These are phyloP conservation scores for Thielaviopsis ethacetica DNA, from an alignment of 2,329 filamentous ascomycete species.

Conservation along the genomic window DNA sequence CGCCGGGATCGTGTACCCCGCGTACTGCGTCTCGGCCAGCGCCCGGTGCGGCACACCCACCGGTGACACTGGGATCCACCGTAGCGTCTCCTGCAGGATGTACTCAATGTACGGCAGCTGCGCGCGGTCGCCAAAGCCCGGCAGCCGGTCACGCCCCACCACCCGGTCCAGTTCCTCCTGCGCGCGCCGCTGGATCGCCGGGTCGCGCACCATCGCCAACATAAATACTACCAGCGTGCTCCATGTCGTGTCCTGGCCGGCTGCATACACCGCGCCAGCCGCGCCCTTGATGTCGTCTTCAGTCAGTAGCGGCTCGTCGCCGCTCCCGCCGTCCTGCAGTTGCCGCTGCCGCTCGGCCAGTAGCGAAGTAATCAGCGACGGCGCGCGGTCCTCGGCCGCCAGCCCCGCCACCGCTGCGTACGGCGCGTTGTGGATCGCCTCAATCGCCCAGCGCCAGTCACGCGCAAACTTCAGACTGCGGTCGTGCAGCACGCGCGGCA, in stretches of 20 bases:
- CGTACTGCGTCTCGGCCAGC: constrained; percentile 37
- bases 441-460: constrained; percentile 20
- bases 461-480: constrained; percentile 18
- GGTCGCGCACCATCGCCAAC: constrained; percentile 26
- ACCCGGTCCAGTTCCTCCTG: constrained; percentile 25
- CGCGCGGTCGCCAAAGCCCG: constrained; percentile 27
- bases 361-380: constrained; percentile 23
- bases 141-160: constrained; percentile 25
- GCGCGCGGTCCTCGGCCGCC: constrained; percentile 16
- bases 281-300: constrained; percentile 28
- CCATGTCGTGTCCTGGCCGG: constrained; percentile 27
- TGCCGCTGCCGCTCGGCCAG: constrained; percentile 25
- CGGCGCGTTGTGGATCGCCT: constrained; percentile 25
- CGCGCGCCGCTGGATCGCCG: constrained; percentile 25
- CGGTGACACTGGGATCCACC: constrained; percentile 29
- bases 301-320: constrained; percentile 22
- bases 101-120: constrained; percentile 27
- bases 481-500: constrained; percentile 23
- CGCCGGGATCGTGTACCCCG: constrained; percentile 39
- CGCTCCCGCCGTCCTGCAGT: constrained; percentile 13
- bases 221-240: constrained; percentile 28
- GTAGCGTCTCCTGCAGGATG: constrained; percentile 29
- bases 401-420: constrained; percentile 25
- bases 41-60: constrained; percentile 38
- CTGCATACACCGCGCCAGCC: constrained; percentile 28